Evolutionary conservation across 2,329 filamentous ascomycete species (phyloP).

Genomic region (Thermothelomyces thermophilus): DNA sequence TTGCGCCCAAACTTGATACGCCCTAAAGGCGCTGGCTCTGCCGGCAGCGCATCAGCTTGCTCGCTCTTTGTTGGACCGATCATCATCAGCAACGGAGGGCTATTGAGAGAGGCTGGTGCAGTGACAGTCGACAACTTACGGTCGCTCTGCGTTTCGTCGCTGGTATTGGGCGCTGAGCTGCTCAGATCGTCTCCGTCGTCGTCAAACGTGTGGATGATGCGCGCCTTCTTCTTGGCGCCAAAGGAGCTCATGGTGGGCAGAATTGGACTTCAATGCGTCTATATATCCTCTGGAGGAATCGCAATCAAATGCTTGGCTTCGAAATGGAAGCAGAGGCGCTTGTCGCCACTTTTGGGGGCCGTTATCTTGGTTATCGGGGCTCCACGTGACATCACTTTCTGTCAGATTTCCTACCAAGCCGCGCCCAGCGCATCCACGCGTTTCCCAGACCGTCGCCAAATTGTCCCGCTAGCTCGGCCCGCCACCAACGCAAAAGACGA

Average conservation of each 20-base stretch:
- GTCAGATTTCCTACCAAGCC: slow-evolving; percentile 18
- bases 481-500: slow-evolving; percentile 14
- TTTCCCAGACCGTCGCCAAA: slow-evolving; percentile 5
- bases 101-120: slow-evolving; percentile 4
- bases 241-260: slow-evolving; percentile 45
- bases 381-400: slow-evolving; percentile 38
- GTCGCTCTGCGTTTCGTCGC: slow-evolving; percentile 29
- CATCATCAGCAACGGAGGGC: slow-evolving; percentile 27
- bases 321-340: background rate
- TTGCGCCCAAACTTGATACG: slow-evolving; percentile 44
- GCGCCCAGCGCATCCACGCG: slow-evolving; percentile 5
- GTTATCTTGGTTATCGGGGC: slow-evolving; percentile 43
- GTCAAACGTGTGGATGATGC: slow-evolving; percentile 67
- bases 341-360: too few relatives aligned
- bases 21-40: slow-evolving; percentile 30
- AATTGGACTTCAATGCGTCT: background rate
- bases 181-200: slow-evolving; percentile 46
- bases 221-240: slow-evolving; percentile 59
- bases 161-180: slow-evolving; percentile 16
- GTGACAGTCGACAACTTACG: slow-evolving; percentile 30
- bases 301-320: too few relatives aligned
- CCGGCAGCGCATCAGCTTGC: slow-evolving; percentile 29
- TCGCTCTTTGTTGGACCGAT: slow-evolving; percentile 22
- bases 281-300: too few relatives aligned
- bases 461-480: slow-evolving; percentile 6